These are phyloP conservation scores for Epichloe brachyelytri DNA, from an alignment of 2,329 filamentous ascomycete genomes.

Conservation along the genomic window DNA sequence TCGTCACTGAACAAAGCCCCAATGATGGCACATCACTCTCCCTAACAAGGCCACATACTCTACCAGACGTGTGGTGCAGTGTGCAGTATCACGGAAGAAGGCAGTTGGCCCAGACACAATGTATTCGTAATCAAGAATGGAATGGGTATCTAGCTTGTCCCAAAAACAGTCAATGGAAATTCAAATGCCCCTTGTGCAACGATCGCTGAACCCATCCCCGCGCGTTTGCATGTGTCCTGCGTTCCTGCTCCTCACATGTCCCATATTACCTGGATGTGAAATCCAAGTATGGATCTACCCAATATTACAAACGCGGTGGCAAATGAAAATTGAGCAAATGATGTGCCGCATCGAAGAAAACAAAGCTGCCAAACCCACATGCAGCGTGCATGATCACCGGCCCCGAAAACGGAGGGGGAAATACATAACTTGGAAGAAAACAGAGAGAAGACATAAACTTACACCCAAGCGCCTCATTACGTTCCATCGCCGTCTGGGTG, in stretches of 20 bases:
- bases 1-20: too few relatives aligned
- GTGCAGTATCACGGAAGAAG: background rate
- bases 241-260: background rate
- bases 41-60: too few relatives aligned
- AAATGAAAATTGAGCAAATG: background rate
- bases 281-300: background rate
- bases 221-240: background rate
- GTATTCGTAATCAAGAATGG: background rate
- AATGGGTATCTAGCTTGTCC: background rate
- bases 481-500: background rate
- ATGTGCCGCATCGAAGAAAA: background rate
- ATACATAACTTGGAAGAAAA: background rate
- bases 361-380: background rate
- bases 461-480: constrained; percentile 6
- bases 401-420: background rate
- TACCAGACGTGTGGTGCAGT: background rate
- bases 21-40: too few relatives aligned
- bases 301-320: too few relatives aligned
- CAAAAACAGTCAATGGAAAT: background rate
- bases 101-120: background rate
- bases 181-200: too few relatives aligned
- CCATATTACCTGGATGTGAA: background rate
- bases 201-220: too few relatives aligned
- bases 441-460: constrained; percentile 6
- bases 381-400: background rate